Base-by-base conservation (phyloP, 2,329 filamentous ascomycete genomes). In the Arthrobotrys pseudoclavata region DNA sequence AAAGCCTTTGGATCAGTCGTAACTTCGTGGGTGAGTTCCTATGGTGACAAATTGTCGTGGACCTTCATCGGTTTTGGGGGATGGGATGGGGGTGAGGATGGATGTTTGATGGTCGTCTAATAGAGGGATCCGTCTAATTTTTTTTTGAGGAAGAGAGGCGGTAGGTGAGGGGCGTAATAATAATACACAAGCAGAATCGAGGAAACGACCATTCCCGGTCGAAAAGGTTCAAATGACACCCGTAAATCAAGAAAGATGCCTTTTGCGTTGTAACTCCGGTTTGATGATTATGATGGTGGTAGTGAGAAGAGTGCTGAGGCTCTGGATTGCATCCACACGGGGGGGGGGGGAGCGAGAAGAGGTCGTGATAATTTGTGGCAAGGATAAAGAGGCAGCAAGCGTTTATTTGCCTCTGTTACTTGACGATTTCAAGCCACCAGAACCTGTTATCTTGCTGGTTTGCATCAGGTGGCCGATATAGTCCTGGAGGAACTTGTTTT, bases 401-500 rank as follows among this genome's bases (percentile, higher is more conserved):
- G 85, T 81, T 87, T 89, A 79, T 84, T 84, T 82, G 87, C 80
- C 85, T 85, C 69, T 85, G 85, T 85, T 87, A 86, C 68, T 88
- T 18, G 74, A 77, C 10, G 74, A 77, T 24, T 77, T 77, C n/a
- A 71, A 42, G 90, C 82, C 93, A 92, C 85, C 85, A 0, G 87
- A 86, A 1, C 89, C 87, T 0, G 90, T 91, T 81, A 92, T 91
- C 82, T 91, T 91, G 83, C 89, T 90, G n/a, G 90, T 91, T 45
- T 81, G 80, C 89, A 97, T 98, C 69, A 98, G 87, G 82, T 97
- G 95, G 80, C 95, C 95, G 82, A 98, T 98, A 83, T 98, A 98
- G 84, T 97, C 97, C 84, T 98, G 95, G 57, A 99, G 85, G 83
- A 98, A 97, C 82, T 94, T 95, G 87, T 99, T 99, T 84, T 97